Evolutionary conservation across 768 basidiomycete genomes (phyloP).

Genomic region (Podaxis carcinomalis): DNA sequence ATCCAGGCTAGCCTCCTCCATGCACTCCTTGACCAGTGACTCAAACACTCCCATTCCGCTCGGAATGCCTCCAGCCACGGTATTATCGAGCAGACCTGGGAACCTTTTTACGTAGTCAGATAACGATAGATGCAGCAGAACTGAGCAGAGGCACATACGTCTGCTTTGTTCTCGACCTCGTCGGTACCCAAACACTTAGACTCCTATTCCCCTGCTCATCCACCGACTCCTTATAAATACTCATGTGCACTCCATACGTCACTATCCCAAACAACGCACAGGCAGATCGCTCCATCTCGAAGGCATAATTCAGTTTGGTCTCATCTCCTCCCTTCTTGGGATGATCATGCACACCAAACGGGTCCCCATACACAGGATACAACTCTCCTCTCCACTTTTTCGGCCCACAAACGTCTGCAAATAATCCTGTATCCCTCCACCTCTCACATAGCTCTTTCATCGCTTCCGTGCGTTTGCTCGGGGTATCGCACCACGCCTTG

Average conservation of each 20-base stretch:
- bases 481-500: slow-evolving; percentile 45
- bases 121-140: neutral
- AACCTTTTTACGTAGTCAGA: slow-evolving; percentile 40
- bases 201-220: slow-evolving; percentile 30
- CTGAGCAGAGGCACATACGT: slow-evolving; percentile 52
- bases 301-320: slow-evolving; percentile 58
- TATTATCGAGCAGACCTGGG: slow-evolving; percentile 87
- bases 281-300: slow-evolving; percentile 87
- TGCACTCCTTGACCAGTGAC: slow-evolving; percentile 83
- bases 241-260: slow-evolving; percentile 93
- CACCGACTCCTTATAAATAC: slow-evolving; percentile 49
- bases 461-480: slow-evolving; percentile 51
- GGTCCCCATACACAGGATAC: slow-evolving; percentile 73
- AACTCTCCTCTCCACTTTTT: slow-evolving; percentile 83
- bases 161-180: slow-evolving; percentile 79
- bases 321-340: slow-evolving; percentile 29
- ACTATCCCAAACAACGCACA: slow-evolving; percentile 86
- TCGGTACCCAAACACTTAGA: slow-evolving; percentile 82
- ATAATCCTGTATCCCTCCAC: slow-evolving; percentile 68
- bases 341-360: slow-evolving; percentile 57
- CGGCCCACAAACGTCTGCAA: slow-evolving; percentile 63
- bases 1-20: slow-evolving; percentile 86
- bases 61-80: slow-evolving; percentile 88
- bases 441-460: slow-evolving; percentile 67
- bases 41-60: slow-evolving; percentile 71